Percentiles rank a stretch among this genome's conserved stretches.
These are phyloP conservation scores for Nakazawaea wickerhamii DNA, from an alignment of 805 yeast genomes.

Conservation along the genomic window DNA sequence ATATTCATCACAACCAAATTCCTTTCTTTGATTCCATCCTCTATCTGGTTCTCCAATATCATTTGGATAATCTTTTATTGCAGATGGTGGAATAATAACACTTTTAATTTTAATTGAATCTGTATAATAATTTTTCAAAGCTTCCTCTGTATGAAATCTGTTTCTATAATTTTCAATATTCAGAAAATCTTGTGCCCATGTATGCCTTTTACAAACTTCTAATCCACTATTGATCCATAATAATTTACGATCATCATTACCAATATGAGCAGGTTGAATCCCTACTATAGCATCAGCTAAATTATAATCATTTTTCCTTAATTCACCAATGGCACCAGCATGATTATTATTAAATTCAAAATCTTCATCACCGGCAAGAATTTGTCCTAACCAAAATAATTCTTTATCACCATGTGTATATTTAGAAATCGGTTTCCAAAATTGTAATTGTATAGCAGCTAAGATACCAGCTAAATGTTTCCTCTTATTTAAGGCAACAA, in stretches of 20 bases:
- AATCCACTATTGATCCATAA: conserved; percentile 73
- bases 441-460: conserved; percentile 37
- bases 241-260: conserved; percentile 43
- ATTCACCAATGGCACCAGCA: conserved; percentile 52
- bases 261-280: conserved; percentile 53
- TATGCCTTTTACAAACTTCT: conserved; percentile 47
- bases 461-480: conserved; percentile 46
- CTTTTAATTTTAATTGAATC: conserved; percentile 33
- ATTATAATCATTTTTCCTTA: conserved; percentile 24
- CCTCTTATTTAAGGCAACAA: conserved; percentile 40
- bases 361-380: conserved; percentile 48
- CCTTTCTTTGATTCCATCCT: conserved; percentile 54
- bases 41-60: conserved; percentile 36
- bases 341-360: conserved; percentile 45
- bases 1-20: conserved; percentile 48
- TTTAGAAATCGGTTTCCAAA: conserved; percentile 37
- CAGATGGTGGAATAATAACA: conserved; percentile 45
- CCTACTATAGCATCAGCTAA: conserved; percentile 10
- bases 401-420: conserved; percentile 78
- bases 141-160: conserved; percentile 16
- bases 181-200: conserved; percentile 34
- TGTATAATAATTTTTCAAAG: conserved; percentile 29
- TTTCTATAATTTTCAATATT: conserved; percentile 24
- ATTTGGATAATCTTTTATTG: conserved; percentile 31
- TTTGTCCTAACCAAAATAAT: conserved; percentile 67